Percentiles rank a stretch among this genome's conserved stretches.
phyloP scores from a whole-genome alignment of 352 stramenopile genomes.

The Phytophthora meadii region DNA sequence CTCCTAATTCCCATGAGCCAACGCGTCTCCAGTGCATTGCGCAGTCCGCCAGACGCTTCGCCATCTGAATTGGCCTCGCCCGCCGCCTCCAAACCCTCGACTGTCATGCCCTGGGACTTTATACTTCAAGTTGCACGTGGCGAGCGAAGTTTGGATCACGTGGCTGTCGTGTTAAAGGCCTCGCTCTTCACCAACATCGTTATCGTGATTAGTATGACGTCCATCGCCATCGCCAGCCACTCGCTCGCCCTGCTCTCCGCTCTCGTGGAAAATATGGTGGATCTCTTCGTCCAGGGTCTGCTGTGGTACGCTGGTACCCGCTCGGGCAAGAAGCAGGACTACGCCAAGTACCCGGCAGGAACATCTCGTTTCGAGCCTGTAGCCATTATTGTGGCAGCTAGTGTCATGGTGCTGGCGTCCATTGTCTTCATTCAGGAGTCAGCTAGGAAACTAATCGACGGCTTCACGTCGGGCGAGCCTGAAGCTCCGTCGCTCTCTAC shows the following conservation, averaged over 20 bases:
- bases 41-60: not conserved
- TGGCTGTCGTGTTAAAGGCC: conserved; percentile 56
- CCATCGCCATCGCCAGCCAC: conserved; percentile 74
- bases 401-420: conserved; percentile 92
- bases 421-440: conserved; percentile 86
- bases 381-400: conserved; percentile 92
- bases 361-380: conserved; percentile 92
- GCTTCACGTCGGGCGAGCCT: conserved; percentile 59
- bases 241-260: conserved; percentile 92
- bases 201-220: conserved; percentile 72
- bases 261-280: conserved; percentile 92
- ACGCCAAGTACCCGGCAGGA: conserved; percentile 93
- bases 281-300: conserved; percentile 92
- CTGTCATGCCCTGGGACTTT: conserved; percentile 14
- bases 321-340: conserved; percentile 73
- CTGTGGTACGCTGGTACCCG: conserved; percentile 90
- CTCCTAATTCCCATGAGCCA: conserved; percentile 13
- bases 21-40: conserved; percentile 1
- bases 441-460: conserved; percentile 51
- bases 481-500: conserved; percentile 86
- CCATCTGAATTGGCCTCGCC: not conserved
- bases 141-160: conserved; percentile 50
- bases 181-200: conserved; percentile 69
- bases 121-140: conserved; percentile 10
- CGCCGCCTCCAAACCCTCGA: not conserved